phyloP scores from a whole-genome alignment of 2,329 filamentous ascomycete species.

The Trichoderma sp. region DNA sequence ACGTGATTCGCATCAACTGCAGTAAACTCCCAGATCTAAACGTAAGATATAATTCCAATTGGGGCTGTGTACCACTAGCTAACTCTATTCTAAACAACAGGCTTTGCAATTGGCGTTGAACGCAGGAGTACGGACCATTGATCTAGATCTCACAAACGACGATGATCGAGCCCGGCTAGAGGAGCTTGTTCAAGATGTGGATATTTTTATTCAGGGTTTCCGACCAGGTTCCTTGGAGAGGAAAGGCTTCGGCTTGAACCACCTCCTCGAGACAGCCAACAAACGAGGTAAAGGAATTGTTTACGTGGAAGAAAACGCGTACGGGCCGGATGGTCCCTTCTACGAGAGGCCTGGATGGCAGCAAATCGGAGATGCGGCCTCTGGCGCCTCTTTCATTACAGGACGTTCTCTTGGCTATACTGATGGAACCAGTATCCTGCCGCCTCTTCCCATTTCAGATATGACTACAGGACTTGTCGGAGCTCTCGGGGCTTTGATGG shows the following conservation, averaged over 20 bases:
- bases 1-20: slow-evolving; percentile 24
- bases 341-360: slow-evolving; percentile 62
- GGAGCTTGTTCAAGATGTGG: slow-evolving; percentile 45
- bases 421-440: neutral
- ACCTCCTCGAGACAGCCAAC: slow-evolving; percentile 45
- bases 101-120: neutral
- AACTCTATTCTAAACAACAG: neutral
- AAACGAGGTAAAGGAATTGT: slow-evolving; percentile 57
- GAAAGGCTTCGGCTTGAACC: slow-evolving; percentile 41
- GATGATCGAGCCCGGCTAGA: slow-evolving; percentile 39
- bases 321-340: slow-evolving; percentile 57
- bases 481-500: neutral
- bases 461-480: neutral
- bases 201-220: slow-evolving; percentile 27
- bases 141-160: slow-evolving; percentile 45
- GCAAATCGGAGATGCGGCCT: slow-evolving; percentile 56
- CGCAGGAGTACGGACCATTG: slow-evolving; percentile 39
- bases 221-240: slow-evolving; percentile 42
- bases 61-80: neutral
- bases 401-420: slow-evolving; percentile 27
- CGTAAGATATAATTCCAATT: neutral
- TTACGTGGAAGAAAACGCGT: slow-evolving; percentile 65
- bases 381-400: slow-evolving; percentile 34
- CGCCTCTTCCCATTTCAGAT: neutral
- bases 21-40: neutral